Base-by-base conservation (phyloP, 2,329 filamentous ascomycete genomes). In the Seiridium cupressi region DNA sequence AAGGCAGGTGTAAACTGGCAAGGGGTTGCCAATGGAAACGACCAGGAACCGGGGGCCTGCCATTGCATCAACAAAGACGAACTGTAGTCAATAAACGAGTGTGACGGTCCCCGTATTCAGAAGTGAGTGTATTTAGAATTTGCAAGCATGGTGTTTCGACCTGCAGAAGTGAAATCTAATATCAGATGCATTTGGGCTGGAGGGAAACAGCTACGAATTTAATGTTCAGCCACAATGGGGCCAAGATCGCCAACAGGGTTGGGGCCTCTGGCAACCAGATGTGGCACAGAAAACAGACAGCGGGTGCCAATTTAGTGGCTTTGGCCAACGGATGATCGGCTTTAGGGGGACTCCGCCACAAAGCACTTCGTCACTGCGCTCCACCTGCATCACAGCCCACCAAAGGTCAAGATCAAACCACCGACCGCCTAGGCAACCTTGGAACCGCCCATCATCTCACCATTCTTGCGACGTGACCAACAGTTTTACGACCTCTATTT, bases 21-120 rank as follows among this genome's bases (percentile, higher is more conserved):
- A 80, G 5, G 91, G 92, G 68, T 98, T 98, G 66, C 95, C 95
- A 63, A 99, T 84, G 63, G 92, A 95, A 77, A 93, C 85, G 68
- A 98, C 82, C 60, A 98, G 85, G 67, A 96, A 86, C 44, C 82
- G 84, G 51, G 77, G 72, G n/a, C 67, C 64, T 32, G 66, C 66
- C 63, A 66, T 64, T 26, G 59, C 31, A 38, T 10, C 13, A 32
- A 11, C 38, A 8, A 11, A 38, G 26, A 26, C 36, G 8, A 5
- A 6, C 40, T 11, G 8, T 8, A 32, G 13, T 31, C 18, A 42
- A 42, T 3, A 26, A 5, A 53, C 10, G 4, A 18, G 32, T 13
- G 11, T 8, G 13, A 42, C 38, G 7, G 7, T 42, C 38, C 38
- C 38, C 38, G 13, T 8, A 13, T 42, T 8, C 38, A 42, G 7